Conservation (phyloP, 495 filamentous ascomycete genomes). For the Xylaria curta region DNA sequence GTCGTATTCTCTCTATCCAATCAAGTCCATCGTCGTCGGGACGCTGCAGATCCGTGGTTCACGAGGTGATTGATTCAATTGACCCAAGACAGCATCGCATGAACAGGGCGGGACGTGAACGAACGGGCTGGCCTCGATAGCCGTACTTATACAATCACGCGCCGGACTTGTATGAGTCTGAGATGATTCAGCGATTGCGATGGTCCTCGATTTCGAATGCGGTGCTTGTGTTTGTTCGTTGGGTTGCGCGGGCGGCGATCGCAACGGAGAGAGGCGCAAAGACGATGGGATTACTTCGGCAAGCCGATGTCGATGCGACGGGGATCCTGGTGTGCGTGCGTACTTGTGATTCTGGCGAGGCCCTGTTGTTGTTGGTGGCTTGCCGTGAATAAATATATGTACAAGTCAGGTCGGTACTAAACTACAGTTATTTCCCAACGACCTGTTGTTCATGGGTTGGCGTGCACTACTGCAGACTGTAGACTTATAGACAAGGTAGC, state of each 20-base stretch:
- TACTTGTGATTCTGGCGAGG: background rate
- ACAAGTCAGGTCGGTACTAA: background rate
- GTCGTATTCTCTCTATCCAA: constrained; percentile 23
- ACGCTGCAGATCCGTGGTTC: background rate
- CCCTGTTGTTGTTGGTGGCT: background rate
- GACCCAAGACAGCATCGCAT: constrained; percentile 12
- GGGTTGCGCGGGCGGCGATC: background rate
- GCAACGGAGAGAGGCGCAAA: background rate
- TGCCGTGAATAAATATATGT: background rate
- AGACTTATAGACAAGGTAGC: background rate
- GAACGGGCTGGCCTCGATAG: background rate
- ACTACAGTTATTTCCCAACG: background rate
- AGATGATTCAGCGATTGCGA: background rate
- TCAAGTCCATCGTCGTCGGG: constrained; percentile 22
- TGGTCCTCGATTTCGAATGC: background rate
- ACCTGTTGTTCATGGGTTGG: background rate
- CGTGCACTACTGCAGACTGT: background rate
- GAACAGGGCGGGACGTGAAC: background rate
- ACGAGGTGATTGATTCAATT: constrained; percentile 26
- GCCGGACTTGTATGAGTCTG: background rate
- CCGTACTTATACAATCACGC: background rate
- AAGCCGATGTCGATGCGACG: constrained; percentile 15
- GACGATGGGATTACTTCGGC: constrained; percentile 20
- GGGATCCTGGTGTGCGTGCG: constrained; percentile 1
- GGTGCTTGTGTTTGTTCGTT: background rate